Percentiles rank a stretch among this genome's conserved stretches.
phyloP scores from a whole-genome alignment of 192 early-diverging fungal species.

The Thoreauomyces humboldtii region DNA sequence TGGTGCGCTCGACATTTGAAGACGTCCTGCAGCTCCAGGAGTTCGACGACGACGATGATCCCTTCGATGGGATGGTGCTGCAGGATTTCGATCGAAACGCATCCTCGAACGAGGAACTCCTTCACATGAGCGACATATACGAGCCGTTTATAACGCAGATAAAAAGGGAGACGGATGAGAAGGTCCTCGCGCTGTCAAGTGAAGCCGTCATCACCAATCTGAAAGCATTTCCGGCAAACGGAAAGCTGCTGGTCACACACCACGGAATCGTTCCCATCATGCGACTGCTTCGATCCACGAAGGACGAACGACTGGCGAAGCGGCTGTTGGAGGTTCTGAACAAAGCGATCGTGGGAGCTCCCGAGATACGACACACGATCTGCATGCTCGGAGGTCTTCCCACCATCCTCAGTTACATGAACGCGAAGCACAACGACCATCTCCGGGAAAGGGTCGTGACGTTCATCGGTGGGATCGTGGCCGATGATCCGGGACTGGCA shows the following conservation, averaged over 20 bases:
- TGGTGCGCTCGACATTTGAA: background rate
- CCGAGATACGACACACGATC: conserved; percentile 46
- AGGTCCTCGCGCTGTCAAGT: background rate
- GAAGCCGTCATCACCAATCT: background rate
- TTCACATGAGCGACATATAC: too few relatives aligned
- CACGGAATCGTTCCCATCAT: conserved; percentile 17
- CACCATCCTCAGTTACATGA: too few relatives aligned
- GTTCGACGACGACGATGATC: conserved; percentile 1
- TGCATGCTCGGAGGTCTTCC: conserved; percentile 57
- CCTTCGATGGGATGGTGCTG: background rate
- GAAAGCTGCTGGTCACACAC: conserved; percentile 18
- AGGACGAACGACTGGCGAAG: background rate
- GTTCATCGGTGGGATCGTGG: conserved; percentile 46
- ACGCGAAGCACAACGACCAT: too few relatives aligned
- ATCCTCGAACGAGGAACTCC: too few relatives aligned
- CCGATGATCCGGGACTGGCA: conserved; percentile 43
- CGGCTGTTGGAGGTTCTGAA: background rate
- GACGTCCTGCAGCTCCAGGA: background rate
- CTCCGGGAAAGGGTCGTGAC: conserved; percentile 40
- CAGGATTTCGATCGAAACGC: background rate
- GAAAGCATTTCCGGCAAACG: background rate
- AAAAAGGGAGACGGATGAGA: too few relatives aligned
- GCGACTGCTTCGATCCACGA: background rate
- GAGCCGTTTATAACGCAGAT: too few relatives aligned
- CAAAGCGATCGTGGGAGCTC: background rate